Evolutionary conservation across 2,329 filamentous ascomycete species (phyloP), one percentile per base, ranked within the genome.

Genomic region (Aphanocladium album): DNA sequence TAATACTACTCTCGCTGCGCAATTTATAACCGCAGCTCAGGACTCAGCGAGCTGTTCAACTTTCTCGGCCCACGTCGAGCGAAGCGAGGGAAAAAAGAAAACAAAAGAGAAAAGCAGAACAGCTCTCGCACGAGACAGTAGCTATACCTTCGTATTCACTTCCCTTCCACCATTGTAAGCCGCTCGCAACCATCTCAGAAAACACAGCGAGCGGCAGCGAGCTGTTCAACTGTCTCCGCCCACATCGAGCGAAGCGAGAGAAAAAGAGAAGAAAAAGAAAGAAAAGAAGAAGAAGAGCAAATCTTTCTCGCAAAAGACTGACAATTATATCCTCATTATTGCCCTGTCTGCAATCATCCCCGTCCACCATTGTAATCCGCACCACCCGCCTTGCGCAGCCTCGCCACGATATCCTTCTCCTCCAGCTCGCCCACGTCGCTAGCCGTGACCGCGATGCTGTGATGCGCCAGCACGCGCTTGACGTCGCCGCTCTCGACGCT

Each of bases 331-430:
- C 30, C 30, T 30, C 30, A n/a, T n/a, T n/a, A n/a, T n/a, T 9
- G 30, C 5, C 30, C 9, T 30, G 9, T 5, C 9, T 9, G 9
- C 30, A 30, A 30, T 30, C 30, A 30, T 30, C 83, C 85, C 64
- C 85, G 74, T 12, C 83, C 86, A 8, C 86, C 85, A 68, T 89
- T 87, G 79, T 89, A 90, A 73, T 89, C 87, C 17, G 87, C 87
- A 35, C 87, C 87, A 60, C 87, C 87, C 4, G 83, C 86, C 76
- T 83, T 87, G 71, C 87, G 77, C 73, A 89, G 73, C 68, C 81
- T 75, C 62, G 79, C 71, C 17, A 89, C 83, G 56, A 90, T 80
- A 21, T 87, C 84, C 64, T 77, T 75, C 73, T 86, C 83, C 19
- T 83, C 80, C 60, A 90, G 71, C 68, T 90, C 87, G 30, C 74